Percentiles rank a stretch among this genome's conserved stretches.
These are phyloP conservation scores for Debaryomyces nepalensis DNA, from an alignment of 1,139 yeast genomes.

Conservation along the genomic window DNA sequence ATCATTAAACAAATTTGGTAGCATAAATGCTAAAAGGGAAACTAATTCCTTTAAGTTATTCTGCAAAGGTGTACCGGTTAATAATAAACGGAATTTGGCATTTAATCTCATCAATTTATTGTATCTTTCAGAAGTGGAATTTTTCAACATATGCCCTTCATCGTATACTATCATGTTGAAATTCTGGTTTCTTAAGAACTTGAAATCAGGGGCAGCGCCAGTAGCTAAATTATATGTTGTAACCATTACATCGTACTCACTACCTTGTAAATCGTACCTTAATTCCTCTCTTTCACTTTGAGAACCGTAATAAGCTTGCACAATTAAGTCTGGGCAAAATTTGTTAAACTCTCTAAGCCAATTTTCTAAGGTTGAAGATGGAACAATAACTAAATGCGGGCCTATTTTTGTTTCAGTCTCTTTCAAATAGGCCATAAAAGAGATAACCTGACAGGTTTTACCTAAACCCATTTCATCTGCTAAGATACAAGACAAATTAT, in stretches of 20 bases:
- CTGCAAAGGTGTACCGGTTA: constrained; percentile 97
- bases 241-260: constrained; percentile 86
- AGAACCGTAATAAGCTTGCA: constrained; percentile 93
- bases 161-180: constrained; percentile 93
- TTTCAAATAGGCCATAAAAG: constrained; percentile 91
- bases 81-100: constrained; percentile 78
- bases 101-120: constrained; percentile 79
- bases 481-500: constrained; percentile 83
- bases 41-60: constrained; percentile 89
- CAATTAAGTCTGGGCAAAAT: constrained; percentile 79
- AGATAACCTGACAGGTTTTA: constrained; percentile 96
- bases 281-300: constrained; percentile 84
- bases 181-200: constrained; percentile 70
- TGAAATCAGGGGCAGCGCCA: constrained; percentile 80
- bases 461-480: constrained; percentile 99
- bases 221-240: constrained; percentile 93
- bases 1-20: constrained; percentile 81
- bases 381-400: constrained; percentile 92
- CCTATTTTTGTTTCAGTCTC: constrained; percentile 96
- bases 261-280: constrained; percentile 65
- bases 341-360: constrained; percentile 95
- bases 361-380: constrained; percentile 94
- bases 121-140: constrained; percentile 87
- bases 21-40: constrained; percentile 84
- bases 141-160: constrained; percentile 96